phyloP scores from a whole-genome alignment of 345 rosid species.

The Ailanthus altissimus region DNA sequence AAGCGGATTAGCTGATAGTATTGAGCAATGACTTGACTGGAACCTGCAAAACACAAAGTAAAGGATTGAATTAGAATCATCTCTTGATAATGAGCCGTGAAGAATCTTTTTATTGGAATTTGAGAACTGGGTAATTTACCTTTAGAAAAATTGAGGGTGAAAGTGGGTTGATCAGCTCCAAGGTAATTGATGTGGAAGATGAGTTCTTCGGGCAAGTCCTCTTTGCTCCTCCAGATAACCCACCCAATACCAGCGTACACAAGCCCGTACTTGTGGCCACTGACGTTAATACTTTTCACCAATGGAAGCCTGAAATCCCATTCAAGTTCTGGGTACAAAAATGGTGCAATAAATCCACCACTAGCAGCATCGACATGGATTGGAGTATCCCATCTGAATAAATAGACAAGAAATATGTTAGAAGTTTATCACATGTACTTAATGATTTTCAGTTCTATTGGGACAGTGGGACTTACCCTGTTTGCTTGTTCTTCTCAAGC shows the following conservation, averaged over 20 bases:
- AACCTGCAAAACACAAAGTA: constrained; percentile 39
- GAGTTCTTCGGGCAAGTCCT: constrained; percentile 90
- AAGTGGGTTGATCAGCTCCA: constrained; percentile 93
- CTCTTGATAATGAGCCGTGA: too few relatives aligned
- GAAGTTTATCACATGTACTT: too few relatives aligned
- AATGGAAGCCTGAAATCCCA: constrained; percentile 94
- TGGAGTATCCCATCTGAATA: constrained; percentile 81
- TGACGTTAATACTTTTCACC: constrained; percentile 87
- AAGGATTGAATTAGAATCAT: not conserved
- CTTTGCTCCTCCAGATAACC: constrained; percentile 83
- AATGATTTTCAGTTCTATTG: too few relatives aligned
- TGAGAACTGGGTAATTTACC: constrained; percentile 34
- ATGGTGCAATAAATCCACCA: constrained; percentile 96
- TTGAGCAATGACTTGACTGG: constrained; percentile 83
- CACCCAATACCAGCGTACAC: constrained; percentile 98
- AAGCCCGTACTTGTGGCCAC: constrained; percentile 89
- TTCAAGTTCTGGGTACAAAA: constrained; percentile 82
- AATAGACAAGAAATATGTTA: not conserved
- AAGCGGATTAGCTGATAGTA: constrained; percentile 88
- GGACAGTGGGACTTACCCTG: constrained; percentile 48
- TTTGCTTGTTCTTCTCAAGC: constrained; percentile 62
- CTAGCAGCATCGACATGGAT: constrained; percentile 96
- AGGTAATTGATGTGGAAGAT: constrained; percentile 94
- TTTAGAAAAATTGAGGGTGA: constrained; percentile 95
- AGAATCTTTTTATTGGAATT: too few relatives aligned